Conservation (phyloP, 345 rosid species). For the Rhodamnia rubescens region DNA sequence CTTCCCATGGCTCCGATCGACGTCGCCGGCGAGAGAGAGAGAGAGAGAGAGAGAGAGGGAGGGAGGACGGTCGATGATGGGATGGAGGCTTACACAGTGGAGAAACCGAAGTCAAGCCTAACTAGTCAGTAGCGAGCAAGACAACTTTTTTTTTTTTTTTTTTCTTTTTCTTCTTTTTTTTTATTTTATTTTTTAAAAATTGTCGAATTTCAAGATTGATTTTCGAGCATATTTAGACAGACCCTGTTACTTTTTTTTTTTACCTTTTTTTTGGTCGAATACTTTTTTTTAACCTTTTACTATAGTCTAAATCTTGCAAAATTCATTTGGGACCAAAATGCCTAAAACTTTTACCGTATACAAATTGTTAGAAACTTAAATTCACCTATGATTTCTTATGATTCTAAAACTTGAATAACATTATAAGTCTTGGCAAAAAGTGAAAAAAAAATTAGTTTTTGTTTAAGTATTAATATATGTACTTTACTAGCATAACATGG, state of each 20-base stretch:
- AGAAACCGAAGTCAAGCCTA: neutral
- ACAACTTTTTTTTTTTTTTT: neutral
- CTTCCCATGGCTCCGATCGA: conserved; percentile 15
- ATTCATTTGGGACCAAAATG: neutral
- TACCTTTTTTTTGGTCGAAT: too few relatives aligned
- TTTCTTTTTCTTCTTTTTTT: neutral
- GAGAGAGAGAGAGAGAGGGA: neutral
- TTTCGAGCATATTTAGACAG: neutral
- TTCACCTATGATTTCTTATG: neutral
- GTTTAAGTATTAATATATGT: too few relatives aligned
- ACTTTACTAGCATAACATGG: too few relatives aligned
- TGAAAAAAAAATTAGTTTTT: too few relatives aligned
- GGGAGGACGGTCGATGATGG: neutral
- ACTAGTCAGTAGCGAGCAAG: neutral
- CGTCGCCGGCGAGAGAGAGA: neutral
- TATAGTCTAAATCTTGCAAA: neutral
- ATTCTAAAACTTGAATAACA: neutral
- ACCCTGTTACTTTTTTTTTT: neutral
- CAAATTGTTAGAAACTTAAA: neutral
- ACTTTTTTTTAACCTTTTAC: neutral
- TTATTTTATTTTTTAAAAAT: neutral
- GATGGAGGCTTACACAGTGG: neutral
- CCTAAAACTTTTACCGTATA: neutral
- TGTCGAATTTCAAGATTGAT: neutral
- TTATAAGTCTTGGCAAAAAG: neutral